These are phyloP conservation scores for Xylaria nigripes DNA, from an alignment of 495 filamentous ascomycete species.

Conservation along the genomic window DNA sequence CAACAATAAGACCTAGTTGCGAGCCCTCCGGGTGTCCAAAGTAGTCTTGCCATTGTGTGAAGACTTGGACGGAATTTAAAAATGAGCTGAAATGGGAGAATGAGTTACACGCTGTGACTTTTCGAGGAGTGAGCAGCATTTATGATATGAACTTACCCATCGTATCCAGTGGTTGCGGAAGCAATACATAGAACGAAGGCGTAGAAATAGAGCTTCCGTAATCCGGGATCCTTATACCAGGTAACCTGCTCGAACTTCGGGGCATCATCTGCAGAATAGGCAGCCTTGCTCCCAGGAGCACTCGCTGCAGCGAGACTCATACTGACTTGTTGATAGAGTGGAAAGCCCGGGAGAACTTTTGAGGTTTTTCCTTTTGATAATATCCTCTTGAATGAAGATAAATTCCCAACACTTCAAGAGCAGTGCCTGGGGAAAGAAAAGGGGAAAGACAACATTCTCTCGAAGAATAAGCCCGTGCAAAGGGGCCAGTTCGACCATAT, in stretches of 20 bases:
- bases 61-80: constrained; percentile 48
- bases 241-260: constrained; percentile 51
- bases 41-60: constrained; percentile 42
- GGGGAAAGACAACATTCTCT: neutral
- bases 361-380: too few species aligned
- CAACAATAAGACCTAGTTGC: constrained; percentile 54
- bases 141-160: constrained; percentile 47
- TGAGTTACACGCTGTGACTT: constrained; percentile 4
- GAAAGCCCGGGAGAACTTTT: neutral
- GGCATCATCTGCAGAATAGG: constrained; percentile 42
- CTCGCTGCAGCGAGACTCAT: constrained; percentile 8
- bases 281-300: constrained; percentile 25
- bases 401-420: neutral
- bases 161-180: constrained; percentile 60
- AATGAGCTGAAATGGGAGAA: constrained; percentile 35
- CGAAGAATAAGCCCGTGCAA: neutral
- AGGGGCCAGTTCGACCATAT: constrained; percentile 16
- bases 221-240: constrained; percentile 52
- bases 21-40: constrained; percentile 45
- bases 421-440: neutral
- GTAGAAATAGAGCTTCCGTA: constrained; percentile 55
- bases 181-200: constrained; percentile 51
- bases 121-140: neutral
- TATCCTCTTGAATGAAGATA: too few species aligned
- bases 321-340: neutral